Evolutionary conservation across 371 early-diverging fungal species (phyloP).

Genomic region (Apophysomyces variabilis): DNA sequence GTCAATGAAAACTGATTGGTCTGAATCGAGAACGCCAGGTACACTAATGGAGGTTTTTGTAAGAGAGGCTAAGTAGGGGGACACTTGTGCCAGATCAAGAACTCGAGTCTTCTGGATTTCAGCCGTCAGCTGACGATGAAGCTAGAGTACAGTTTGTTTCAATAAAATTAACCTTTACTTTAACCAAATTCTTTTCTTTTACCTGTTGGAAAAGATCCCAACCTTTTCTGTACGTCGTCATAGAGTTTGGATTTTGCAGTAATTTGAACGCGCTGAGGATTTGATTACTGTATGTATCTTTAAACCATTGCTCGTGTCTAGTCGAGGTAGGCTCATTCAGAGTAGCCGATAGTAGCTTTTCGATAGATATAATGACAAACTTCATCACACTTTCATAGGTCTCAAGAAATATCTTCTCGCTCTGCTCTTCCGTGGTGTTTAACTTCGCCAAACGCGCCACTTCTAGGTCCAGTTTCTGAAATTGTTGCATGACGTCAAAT

Average conservation of each 20-base stretch:
- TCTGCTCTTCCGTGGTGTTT: conserved; percentile 42
- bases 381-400: conserved; percentile 61
- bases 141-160: conserved; percentile 16
- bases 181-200: not conserved
- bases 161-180: not conserved
- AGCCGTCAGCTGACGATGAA: conserved; percentile 58
- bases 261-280: conserved; percentile 54
- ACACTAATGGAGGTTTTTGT: conserved; percentile 62
- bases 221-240: conserved; percentile 56
- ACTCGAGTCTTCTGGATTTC: conserved; percentile 63
- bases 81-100: conserved; percentile 62
- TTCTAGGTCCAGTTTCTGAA: conserved; percentile 63
- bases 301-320: conserved; percentile 75
- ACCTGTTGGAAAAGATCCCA: conserved; percentile 69
- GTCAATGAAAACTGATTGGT: conserved; percentile 47
- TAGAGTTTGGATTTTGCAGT: conserved; percentile 58
- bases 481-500: conserved; percentile 59
- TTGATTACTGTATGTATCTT: conserved; percentile 52
- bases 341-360: conserved; percentile 54
- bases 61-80: conserved; percentile 64
- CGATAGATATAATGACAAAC: conserved; percentile 61
- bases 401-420: conserved; percentile 54
- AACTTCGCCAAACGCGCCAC: conserved; percentile 49
- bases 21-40: conserved; percentile 56
- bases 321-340: conserved; percentile 43